Base-by-base conservation (phyloP, 345 rosid genomes). In the Cardamine resedifolia region DNA sequence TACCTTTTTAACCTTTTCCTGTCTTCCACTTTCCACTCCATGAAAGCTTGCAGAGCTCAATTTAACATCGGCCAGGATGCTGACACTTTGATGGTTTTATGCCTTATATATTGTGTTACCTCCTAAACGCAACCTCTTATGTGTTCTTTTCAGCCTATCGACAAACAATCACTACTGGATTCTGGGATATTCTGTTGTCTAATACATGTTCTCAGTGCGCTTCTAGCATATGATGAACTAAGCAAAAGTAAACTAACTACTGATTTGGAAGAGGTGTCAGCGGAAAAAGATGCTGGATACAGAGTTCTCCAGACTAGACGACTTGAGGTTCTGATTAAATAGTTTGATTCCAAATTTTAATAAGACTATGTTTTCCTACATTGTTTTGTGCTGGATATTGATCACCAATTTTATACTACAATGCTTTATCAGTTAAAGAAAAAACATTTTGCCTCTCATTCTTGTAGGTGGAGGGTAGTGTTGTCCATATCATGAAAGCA, bases 131-230 rank as follows among this genome's bases (percentile, higher is more conserved):
- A 39, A 41, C 50, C 23, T 58, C 58, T 36, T 62, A 36, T 74
- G 43, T 72, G 34, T 80, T 66, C 12, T 76, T 77, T 83, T 80
- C 96, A 96, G 99, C 91, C 96, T 36, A 82, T 87, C 68, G 99
- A 96, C 80, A 88, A 92, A 79, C 99, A 96, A 63, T 92, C 99
- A 59, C 90, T 96, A 47, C 88, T 96, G 69, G 99, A 96, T 84
- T 96, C 99, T 84, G 99, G 98, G 81, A 92, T 96, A 81, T 85
- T 92, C 23, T 90, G 97, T 76, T 96, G 99, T 82, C 92, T 96
- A 73, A 84, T 96, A 84, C 97, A 86, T 27, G 67, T 90, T 76
- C 85, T 96, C 70, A 87, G 72, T 84, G 83, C 90, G 64, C 84
- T 96, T 81, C 75, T 90, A 80, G 81, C 83, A 73, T 84, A 91